A percentile compares a stretch with the other conserved stretches of the same genome.
These are phyloP conservation scores for Cordyceps fumosorosea DNA, from an alignment of 2,329 filamentous ascomycete genomes.

Conservation along the genomic window DNA sequence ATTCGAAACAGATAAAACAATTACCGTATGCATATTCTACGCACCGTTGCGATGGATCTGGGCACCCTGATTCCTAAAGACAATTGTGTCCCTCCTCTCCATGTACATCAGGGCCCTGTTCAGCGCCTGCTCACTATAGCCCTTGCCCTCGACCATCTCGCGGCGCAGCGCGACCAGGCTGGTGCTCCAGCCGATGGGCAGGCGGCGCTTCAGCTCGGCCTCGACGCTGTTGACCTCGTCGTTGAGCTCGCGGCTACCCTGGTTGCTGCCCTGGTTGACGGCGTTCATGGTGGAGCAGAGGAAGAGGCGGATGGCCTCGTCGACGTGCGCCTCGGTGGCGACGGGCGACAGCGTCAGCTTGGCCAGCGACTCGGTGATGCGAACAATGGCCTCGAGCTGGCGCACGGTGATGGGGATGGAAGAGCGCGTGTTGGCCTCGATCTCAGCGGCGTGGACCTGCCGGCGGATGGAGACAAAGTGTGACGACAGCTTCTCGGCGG, in stretches of 20 bases:
- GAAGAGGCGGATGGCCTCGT: slow-evolving; percentile 96
- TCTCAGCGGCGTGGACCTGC: slow-evolving; percentile 85
- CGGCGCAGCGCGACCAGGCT: slow-evolving; percentile 77
- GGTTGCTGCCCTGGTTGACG: slow-evolving; percentile 79
- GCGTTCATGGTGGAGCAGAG: slow-evolving; percentile 97
- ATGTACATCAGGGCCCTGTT: slow-evolving; percentile 80
- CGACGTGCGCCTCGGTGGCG: slow-evolving; percentile 85
- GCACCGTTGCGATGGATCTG: slow-evolving; percentile 70
- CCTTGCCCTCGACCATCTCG: slow-evolving; percentile 88
- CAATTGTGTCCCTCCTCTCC: slow-evolving; percentile 79
- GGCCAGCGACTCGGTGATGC: slow-evolving; percentile 91
- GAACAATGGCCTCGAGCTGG: slow-evolving; percentile 93
- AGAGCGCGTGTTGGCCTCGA: slow-evolving; percentile 82
- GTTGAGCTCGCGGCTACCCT: slow-evolving; percentile 81
- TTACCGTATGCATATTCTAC: slow-evolving; percentile 27
- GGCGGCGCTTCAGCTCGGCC: slow-evolving; percentile 74
- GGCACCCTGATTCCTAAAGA: slow-evolving; percentile 69
- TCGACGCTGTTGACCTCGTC: slow-evolving; percentile 85
- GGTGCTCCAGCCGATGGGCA: slow-evolving; percentile 95
- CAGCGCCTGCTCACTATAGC: slow-evolving; percentile 80
- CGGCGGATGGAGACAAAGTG: slow-evolving; percentile 95
- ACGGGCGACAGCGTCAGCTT: slow-evolving; percentile 83
- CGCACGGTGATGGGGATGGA: slow-evolving; percentile 97
- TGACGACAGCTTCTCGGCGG: slow-evolving; percentile 90
- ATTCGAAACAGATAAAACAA: neutral